phyloP scores from a whole-genome alignment of 2,329 filamentous ascomycete genomes.

The Aaosphaeria arxii region DNA sequence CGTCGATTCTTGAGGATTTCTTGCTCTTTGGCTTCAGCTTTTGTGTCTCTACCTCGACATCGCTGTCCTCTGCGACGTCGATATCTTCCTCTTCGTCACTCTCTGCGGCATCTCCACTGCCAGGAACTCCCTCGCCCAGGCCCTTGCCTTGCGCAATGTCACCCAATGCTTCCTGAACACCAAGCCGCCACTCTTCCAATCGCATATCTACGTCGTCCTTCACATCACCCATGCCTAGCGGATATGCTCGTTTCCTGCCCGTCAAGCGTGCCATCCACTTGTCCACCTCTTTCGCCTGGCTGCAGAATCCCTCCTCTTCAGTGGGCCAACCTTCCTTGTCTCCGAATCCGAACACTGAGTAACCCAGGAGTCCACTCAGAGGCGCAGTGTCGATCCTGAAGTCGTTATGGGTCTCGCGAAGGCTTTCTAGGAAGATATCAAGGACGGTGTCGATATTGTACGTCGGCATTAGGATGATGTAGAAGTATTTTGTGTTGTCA shows the following conservation, averaged over 20 bases:
- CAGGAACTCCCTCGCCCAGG: slow-evolving; percentile 65
- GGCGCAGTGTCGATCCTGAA: slow-evolving; percentile 93
- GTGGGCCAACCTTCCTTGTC: slow-evolving; percentile 90
- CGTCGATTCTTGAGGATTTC: slow-evolving; percentile 56
- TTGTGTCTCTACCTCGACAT: slow-evolving; percentile 27
- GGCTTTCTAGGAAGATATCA: slow-evolving; percentile 79
- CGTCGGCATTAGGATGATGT: slow-evolving; percentile 80
- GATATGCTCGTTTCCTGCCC: slow-evolving; percentile 79
- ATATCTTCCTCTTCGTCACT: slow-evolving; percentile 69
- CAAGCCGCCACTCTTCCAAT: slow-evolving; percentile 73
- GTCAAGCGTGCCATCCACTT: slow-evolving; percentile 98
- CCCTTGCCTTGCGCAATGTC: slow-evolving; percentile 54
- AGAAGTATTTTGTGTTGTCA: slow-evolving; percentile 64
- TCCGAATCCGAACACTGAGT: slow-evolving; percentile 91
- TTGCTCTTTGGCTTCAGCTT: slow-evolving; percentile 38
- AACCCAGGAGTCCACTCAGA: slow-evolving; percentile 72
- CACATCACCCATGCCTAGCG: slow-evolving; percentile 82
- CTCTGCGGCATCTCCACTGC: slow-evolving; percentile 80
- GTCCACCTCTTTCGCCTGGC: slow-evolving; percentile 85
- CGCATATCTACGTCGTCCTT: slow-evolving; percentile 68
- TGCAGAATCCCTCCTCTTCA: slow-evolving; percentile 87
- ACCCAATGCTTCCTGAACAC: slow-evolving; percentile 68
- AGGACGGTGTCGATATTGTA: slow-evolving; percentile 96
- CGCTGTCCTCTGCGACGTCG: slow-evolving; percentile 47
- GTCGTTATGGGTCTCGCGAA: slow-evolving; percentile 92